These are phyloP conservation scores for Daphne laureola DNA, from an alignment of 441 rosid genomes.

Conservation along the genomic window DNA sequence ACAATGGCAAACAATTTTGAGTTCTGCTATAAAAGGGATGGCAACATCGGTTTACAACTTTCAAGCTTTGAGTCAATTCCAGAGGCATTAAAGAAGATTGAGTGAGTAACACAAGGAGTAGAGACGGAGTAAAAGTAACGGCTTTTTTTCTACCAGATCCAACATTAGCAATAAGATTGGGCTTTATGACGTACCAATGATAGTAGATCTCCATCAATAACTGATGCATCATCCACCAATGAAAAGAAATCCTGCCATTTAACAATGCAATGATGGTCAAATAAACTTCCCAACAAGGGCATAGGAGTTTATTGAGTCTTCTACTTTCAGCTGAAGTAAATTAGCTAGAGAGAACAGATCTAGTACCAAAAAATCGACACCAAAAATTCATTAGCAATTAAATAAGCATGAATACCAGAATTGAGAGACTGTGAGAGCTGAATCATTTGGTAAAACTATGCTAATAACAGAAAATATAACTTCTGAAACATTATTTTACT, in stretches of 20 bases:
- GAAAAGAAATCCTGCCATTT: constrained; percentile 67
- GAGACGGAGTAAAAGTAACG: too few relatives aligned
- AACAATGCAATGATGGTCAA: neutral
- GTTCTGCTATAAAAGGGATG: too few relatives aligned
- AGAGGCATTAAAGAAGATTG: too few relatives aligned
- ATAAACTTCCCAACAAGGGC: neutral
- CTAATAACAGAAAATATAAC: neutral
- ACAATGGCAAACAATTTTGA: too few relatives aligned
- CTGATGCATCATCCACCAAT: constrained; percentile 55
- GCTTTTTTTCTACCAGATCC: too few relatives aligned
- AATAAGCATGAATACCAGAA: constrained; percentile 1
- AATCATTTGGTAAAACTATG: neutral
- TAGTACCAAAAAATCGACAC: neutral
- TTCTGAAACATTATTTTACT: constrained; percentile 6
- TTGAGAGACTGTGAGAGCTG: neutral
- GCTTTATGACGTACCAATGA: constrained; percentile 49
- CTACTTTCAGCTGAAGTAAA: neutral
- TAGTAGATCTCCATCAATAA: constrained; percentile 85
- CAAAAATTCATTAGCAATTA: neutral
- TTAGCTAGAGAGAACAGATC: neutral
- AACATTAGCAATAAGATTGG: constrained; percentile 3
- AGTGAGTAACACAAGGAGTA: too few relatives aligned
- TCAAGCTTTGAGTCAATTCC: too few relatives aligned
- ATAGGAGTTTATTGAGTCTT: neutral
- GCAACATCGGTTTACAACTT: too few relatives aligned